Evolutionary conservation across 371 early-diverging fungal genomes (phyloP), one percentile per base, ranked within the genome.

Genomic region (Apophysomyces ossiformis): DNA sequence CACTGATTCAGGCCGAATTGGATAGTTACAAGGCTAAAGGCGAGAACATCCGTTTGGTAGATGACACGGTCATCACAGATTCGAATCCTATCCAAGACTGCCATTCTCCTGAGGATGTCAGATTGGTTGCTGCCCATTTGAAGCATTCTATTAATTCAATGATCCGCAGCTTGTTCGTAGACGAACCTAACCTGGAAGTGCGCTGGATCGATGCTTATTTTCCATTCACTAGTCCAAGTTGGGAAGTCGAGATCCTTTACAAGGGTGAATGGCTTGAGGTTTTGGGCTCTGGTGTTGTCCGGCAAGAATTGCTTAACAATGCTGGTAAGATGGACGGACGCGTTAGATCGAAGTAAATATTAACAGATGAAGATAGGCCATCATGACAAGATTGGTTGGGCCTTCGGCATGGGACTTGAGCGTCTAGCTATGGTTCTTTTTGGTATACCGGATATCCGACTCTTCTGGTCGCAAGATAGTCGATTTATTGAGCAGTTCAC

Each of bases 351-450:
- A 50, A 50, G 18, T 18, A 6, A 18, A 13, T 50, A 50, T 21
- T 16, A 5, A 50, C 18, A 56, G 12, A 37, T 39, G 7, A 16
- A 11, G 2, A 5, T 61, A 88, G 88, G 88, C 38, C 80, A 85
- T 63, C 57, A 86, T 1, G 87, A 93, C 62, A 87, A 90, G 62
- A 85, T 97, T 61, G 98, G 95, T 7, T 98, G 99, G 97, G 99
- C 98, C 7, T 97, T 96, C 75, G 99, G 99, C 32, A 82, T 98
- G 69, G 99, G 99, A 2, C 81, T 99, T 11, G 99, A 99, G 74
- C 84, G 99, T n/a, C 79, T 99, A 63, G 96, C 98, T 0, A 95
- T 99, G 96, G 93, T 96, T 1, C 78, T 98, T 67, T 97, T 95
- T 78, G 91, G 89, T 64, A 94, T 99, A 43, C 96, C 96, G 0